Evolutionary conservation across 352 stramenopile species (phyloP), one percentile per base, ranked within the genome.

Genomic region (Halophytophthora polymorphica): DNA sequence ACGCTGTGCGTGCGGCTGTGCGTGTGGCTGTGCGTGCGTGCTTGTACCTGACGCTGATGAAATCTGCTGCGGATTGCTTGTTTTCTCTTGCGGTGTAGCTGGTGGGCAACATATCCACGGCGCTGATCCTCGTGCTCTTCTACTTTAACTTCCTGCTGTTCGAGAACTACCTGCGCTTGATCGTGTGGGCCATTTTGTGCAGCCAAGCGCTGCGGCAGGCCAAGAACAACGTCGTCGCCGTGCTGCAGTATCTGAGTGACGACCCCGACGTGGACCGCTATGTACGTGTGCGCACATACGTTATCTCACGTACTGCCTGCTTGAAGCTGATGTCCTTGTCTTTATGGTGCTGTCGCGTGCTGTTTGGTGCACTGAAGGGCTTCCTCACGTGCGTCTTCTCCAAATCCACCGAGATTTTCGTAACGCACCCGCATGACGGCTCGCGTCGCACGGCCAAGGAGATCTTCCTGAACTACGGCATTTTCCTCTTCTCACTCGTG

Each of bases 91-190:
- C n/a, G n/a, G n/a, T n/a, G n/a, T n/a, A 92, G 81, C 60, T 95
- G 34, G 84, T 95, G 50, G 84, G 84, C 58, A 95, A 93, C 65
- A 87, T 95, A 45, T 88, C 83, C 52, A 95, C 84, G 40, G 82
- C 81, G 63, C 56, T 93, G 42, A 89, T 95, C 54, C 71, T 93
- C 54, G 58, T 87, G 39, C 77, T 95, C 39, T 83, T 90, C 60
- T 95, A 95, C 64, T 93, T 93, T 59, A 95, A 95, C 70, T 95
- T 95, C 58, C 62, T 93, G 37, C 69, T 95, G 47, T 95, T 95
- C 43, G 84, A 95, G 68, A 91, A 88, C 73, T 95, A 95, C 63
- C 45, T 93, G 57, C 72, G 83, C 6, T 67, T 95, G 34, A 95
- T 95, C 46, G 77, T 95, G 13, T 95, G 84, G 84, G 80, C 81